Conservation (phyloP, 2,329 filamentous ascomycete species). For the Diaporthe citri region DNA sequence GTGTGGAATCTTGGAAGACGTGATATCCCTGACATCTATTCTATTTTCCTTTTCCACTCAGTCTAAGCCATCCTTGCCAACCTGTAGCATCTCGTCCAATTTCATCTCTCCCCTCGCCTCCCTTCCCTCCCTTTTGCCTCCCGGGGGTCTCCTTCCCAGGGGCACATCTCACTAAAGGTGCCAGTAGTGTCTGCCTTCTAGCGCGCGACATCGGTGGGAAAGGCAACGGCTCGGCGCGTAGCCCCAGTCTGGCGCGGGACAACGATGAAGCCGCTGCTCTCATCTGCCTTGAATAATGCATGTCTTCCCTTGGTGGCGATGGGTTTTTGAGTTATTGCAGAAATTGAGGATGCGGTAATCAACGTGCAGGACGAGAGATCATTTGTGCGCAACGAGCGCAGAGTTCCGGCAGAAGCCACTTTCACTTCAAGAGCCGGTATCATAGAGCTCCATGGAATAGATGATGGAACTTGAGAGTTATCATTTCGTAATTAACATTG, state of each 20-base stretch:
- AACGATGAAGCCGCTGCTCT: background rate
- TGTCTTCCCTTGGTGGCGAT: too few relatives aligned
- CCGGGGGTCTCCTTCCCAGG: background rate
- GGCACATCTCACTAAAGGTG: rapidly evolving
- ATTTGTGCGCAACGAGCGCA: background rate
- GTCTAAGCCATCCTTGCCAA: background rate
- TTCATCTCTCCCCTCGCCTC: background rate
- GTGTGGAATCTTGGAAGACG: background rate
- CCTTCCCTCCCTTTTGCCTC: too few relatives aligned
- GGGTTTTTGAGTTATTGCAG: background rate
- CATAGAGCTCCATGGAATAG: too few relatives aligned
- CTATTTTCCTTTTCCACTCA: too few relatives aligned
- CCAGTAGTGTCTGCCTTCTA: background rate
- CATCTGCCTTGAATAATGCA: background rate
- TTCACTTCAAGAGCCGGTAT: background rate
- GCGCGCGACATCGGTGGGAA: background rate
- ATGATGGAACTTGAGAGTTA: too few relatives aligned
- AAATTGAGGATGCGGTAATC: too few relatives aligned
- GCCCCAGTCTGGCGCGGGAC: background rate
- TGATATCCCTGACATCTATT: background rate
- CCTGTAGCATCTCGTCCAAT: background rate
- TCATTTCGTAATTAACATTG: background rate
- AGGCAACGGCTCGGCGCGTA: background rate
- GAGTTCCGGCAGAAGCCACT: background rate
- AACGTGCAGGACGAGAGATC: background rate